Evolutionary conservation across 441 rosid genomes (phyloP), one percentile per base, ranked within the genome.

Genomic region (Euphorbia schlechtendalii): DNA sequence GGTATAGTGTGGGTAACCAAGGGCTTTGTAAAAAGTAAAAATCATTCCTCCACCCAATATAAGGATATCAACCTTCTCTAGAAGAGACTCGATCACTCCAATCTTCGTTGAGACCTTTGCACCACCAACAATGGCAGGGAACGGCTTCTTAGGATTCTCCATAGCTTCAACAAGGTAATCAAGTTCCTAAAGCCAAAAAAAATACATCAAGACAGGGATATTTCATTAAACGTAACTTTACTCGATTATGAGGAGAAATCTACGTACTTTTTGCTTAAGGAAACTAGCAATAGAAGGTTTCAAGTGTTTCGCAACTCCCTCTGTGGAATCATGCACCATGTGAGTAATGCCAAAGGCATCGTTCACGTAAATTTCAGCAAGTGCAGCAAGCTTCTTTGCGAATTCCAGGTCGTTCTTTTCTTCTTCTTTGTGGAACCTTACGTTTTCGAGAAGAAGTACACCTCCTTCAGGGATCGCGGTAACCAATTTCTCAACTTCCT

Each of bases 371-470:
- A 93, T 65, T 69, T 90, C 97, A 0, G 93, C 97, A 4, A 90
- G 86, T 10, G 92, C 72, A 65, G 99, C 97, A 49, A 93, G 93
- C 85, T 93, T 88, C 86, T 93, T 87, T 12, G 99, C 86, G 61
- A 93, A 93, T 63, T 86, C 97, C n/a, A 95, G 96, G n/a, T 87
- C 96, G 60, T 93, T 93, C 83, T 93, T 93, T 77, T 90, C 96
- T 73, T 93, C 99, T 71, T 90, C 99, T 77, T 80, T 84, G 73
- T 93, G 71, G 75, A 93, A 93, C 71, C 97, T 86, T 40, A 90
- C 97, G 60, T 93, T 93, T 81, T 93, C 99, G 59, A 93, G 85
- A 3, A 93, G 84, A 59, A 93, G 30, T 55, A 86, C 97, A 36
- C 95, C 90, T 17, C 99, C 97, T 57, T 84, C 80, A 0, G 91